Evolutionary conservation across 129 eudicot species (phyloP).

Genomic region (Dittrichia graveolens): DNA sequence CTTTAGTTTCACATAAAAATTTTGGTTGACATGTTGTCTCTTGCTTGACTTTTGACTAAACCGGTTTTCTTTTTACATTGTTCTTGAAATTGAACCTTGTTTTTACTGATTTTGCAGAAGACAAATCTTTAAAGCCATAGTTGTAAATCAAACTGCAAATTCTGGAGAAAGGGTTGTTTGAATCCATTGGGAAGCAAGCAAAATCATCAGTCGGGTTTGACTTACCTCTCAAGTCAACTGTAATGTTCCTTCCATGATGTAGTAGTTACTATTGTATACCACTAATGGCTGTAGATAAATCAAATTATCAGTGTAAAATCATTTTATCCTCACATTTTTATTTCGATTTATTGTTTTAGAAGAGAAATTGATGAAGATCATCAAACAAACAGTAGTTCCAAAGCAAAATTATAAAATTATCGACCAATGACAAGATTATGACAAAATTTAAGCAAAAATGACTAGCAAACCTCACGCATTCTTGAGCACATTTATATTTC

Average conservation of each 20-base stretch:
- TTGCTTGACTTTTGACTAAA: slow-evolving; percentile 5
- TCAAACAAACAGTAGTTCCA: neutral
- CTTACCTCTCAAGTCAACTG: slow-evolving; percentile 1
- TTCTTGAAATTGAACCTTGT: neutral
- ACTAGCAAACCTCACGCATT: neutral
- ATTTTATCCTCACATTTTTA: neutral
- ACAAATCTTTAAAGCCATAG: slow-evolving; percentile 12
- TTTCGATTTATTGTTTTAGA: neutral
- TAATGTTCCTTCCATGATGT: slow-evolving; percentile 7
- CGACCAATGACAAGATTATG: neutral
- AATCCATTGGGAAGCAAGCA: neutral
- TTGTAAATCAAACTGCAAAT: slow-evolving; percentile 3
- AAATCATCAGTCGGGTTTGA: neutral
- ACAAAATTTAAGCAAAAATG: neutral
- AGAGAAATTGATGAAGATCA: slow-evolving; percentile 8
- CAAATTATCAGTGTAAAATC: neutral
- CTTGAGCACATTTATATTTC: neutral
- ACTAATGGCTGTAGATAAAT: slow-evolving; percentile 15
- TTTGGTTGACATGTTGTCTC: neutral
- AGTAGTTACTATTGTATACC: neutral
- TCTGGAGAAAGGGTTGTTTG: neutral
- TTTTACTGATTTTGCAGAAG: slow-evolving; percentile 29
- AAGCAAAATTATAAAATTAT: neutral
- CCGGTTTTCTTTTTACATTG: neutral
- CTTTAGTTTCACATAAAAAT: too few relatives aligned